These are phyloP conservation scores for Globisporangium middletonii DNA, from an alignment of 352 stramenopile genomes.

Conservation along the genomic window DNA sequence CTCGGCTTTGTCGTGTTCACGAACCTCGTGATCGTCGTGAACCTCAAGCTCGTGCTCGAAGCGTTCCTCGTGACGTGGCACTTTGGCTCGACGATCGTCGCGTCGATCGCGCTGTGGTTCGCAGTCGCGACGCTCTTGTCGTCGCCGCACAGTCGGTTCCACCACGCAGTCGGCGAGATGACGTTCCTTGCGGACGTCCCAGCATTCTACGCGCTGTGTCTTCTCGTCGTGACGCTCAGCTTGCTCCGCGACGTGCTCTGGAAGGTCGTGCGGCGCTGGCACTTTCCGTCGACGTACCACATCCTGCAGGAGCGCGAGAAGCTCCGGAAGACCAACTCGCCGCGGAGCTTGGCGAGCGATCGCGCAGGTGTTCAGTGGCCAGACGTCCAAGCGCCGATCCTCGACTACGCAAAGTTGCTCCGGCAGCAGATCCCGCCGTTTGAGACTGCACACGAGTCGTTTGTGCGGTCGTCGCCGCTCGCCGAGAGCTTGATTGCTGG, in stretches of 20 bases:
- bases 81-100: slow-evolving; percentile 48
- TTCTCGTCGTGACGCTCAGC: slow-evolving; percentile 54
- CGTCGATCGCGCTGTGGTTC: slow-evolving; percentile 64
- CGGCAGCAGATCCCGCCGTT: slow-evolving; percentile 35
- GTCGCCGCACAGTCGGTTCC: slow-evolving; percentile 34
- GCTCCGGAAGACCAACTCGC: slow-evolving; percentile 53
- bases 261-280: slow-evolving; percentile 65
- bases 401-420: slow-evolving; percentile 50
- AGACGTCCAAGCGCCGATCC: slow-evolving; percentile 31
- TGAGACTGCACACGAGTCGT: slow-evolving; percentile 48
- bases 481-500: slow-evolving; percentile 45
- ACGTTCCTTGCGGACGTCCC: slow-evolving; percentile 49
- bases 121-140: slow-evolving; percentile 55
- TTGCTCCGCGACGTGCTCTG: slow-evolving; percentile 64
- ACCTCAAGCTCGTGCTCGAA: slow-evolving; percentile 71
- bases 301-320: slow-evolving; percentile 75
- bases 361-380: slow-evolving; percentile 25
- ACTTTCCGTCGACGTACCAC: slow-evolving; percentile 64
- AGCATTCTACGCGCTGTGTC: slow-evolving; percentile 54
- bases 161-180: slow-evolving; percentile 68
- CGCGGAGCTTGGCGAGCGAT: slow-evolving; percentile 42
- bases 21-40: slow-evolving; percentile 72
- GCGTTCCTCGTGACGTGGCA: slow-evolving; percentile 70
- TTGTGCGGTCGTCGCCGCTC: slow-evolving; percentile 51
- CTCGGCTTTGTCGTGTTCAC: slow-evolving; percentile 79